Evolutionary conservation across 1,284 basidiomycete genomes (phyloP), one percentile per base, ranked within the genome.

Genomic region (Butyriboletus appendiculatus): DNA sequence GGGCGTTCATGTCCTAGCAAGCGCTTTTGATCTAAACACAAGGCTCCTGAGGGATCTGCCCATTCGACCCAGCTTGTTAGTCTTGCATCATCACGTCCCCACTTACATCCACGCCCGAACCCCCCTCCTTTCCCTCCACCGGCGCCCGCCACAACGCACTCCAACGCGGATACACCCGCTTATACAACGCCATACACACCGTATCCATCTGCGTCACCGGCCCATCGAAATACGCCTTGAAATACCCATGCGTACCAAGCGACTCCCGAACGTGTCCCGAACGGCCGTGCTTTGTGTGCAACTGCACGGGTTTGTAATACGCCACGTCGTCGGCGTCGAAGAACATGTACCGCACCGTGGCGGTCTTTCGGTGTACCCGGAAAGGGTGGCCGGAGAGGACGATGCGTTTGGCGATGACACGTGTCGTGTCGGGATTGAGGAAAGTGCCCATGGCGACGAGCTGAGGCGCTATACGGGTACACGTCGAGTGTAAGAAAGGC

Each of bases 331-430:
- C 94, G 16, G 87, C 61, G 71, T 96, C 91, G 81, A 99, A 98
- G 77, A 99, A 98, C 94, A 99, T 95, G 78, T 98, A 99, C 45
- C 96, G 88, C 63, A 99, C 89, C 6, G 96, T 99, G 0, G 95
- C 96, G 1, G 93, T 96, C 79, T 95, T 96, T 71, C 96, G 96
- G 79, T 99, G 96, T 5, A 98, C 88, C 70, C 96, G 97, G 86
- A 94, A 94, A 0, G 96, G 96, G 72, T 98, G 95, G 0, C 96
- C 96, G 1, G 95, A 95, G 28, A 99, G 81, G 56, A 98, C 81
- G 69, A 97, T 86, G 20, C 96, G 86, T 73, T 99, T 99, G 45
- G 94, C 88, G 57, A 96, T 84, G 71, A 98, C 84, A 8, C 97
- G 85, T 0, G 92, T 95, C 15, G 96, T 94, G 70, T 97, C 94